Evolutionary conservation across 495 filamentous ascomycete genomes (phyloP).

Genomic region (Penicillium bialowiezense): DNA sequence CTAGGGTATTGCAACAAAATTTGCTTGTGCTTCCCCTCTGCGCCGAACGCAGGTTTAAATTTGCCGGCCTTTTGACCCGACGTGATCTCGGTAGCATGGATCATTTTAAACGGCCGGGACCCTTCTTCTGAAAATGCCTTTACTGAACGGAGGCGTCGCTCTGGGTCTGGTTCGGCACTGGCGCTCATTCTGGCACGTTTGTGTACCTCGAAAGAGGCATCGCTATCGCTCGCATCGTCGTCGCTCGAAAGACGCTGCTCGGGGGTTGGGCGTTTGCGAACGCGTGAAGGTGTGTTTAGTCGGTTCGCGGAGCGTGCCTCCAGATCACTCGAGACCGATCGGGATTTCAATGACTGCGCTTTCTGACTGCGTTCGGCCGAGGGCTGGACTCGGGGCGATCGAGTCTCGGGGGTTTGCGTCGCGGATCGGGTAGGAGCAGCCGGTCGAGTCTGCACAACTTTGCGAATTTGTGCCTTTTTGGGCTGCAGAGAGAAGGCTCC

Average conservation of each 20-base stretch:
- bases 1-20: constrained; percentile 72
- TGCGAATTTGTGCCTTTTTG: constrained; percentile 49
- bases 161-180: constrained; percentile 51
- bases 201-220: constrained; percentile 43
- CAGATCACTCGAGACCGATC: constrained; percentile 32
- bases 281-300: constrained; percentile 32
- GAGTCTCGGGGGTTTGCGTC: constrained; percentile 20
- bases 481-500: constrained; percentile 48
- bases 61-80: constrained; percentile 43
- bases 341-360: constrained; percentile 25
- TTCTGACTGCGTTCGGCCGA: constrained; percentile 29
- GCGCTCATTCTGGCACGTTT: constrained; percentile 45
- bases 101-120: constrained; percentile 48
- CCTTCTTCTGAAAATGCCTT: constrained; percentile 59
- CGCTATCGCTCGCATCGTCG: constrained; percentile 47
- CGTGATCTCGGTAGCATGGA: constrained; percentile 69
- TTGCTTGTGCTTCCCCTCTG: constrained; percentile 47
- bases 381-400: constrained; percentile 20
- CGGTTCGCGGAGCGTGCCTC: constrained; percentile 36
- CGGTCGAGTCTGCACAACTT: constrained; percentile 42
- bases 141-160: constrained; percentile 57
- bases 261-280: constrained; percentile 46
- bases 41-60: constrained; percentile 45
- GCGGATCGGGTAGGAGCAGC: constrained; percentile 31
- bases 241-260: constrained; percentile 49